Evolutionary conservation across 345 rosid species (phyloP), one percentile per base, ranked within the genome.

Genomic region (Dimocarpus longan): DNA sequence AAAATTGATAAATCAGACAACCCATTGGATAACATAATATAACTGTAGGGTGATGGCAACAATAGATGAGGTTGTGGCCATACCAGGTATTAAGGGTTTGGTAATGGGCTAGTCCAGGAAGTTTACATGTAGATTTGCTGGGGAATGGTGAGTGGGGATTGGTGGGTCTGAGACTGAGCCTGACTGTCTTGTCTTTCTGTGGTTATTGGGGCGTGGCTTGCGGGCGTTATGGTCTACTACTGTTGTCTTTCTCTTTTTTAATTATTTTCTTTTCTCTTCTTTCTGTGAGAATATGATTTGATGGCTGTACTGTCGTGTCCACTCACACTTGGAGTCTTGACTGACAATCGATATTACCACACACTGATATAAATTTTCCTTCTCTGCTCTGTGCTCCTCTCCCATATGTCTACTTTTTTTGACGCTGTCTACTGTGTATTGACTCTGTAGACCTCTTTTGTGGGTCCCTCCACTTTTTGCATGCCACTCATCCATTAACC

Each of bases 301-400:
- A 81, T 85, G 74, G 84, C 74, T 78, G 80, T 56, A 70, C 83
- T n/a, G 80, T 70, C 79, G 54, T 80, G 80, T 82, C 79, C 52
- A 76, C 42, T 73, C 70, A 43, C 80, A 39, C 44, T 26, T 57
- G 28, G 24, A 26, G 76, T 80, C 62, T 71, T 71, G 26, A 37
- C 87, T 81, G 89, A 88, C 91, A 80, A 70, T 70, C 32, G 89
- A 86, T 73, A 73, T 81, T 79, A 86, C 91, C 43, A 66, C 26
- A 68, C 87, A 37, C 56, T 69, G 78, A 15, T 60, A 12, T 0
- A 12, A 5, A 18, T n/a, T 59, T n/a, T 18, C 13, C 24, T 59
- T 59, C 6, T 57, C 63, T 57, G 10, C 32, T 42, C 46, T 22
- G 15, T 44, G 22, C 76, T 2, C 40, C 48, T 54, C 50, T 39